Conservation (phyloP, 1,284 basidiomycete species). For the Boletus sp. region DNA sequence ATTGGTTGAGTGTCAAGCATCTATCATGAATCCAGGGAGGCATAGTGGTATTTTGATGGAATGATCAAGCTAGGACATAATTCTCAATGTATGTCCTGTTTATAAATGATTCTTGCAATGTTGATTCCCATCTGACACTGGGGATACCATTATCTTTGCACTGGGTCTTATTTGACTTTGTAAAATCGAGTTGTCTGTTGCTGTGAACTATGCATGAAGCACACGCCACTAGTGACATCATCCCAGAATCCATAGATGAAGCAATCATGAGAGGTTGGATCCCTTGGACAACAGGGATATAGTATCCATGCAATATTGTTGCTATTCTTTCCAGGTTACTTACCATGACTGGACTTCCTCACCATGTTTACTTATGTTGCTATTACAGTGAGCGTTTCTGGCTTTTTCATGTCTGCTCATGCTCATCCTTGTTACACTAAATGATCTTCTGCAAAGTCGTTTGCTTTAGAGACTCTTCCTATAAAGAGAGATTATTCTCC, state of each 20-base stretch:
- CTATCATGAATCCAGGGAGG: not conserved
- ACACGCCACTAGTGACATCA: not conserved
- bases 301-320: no score
- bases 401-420: no score
- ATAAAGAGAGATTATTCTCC: no score
- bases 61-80: not conserved
- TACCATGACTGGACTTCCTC: no score
- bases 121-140: not conserved
- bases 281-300: no score
- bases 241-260: not conserved
- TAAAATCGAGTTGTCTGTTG: not conserved
- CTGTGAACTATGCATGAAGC: not conserved
- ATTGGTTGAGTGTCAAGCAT: not conserved
- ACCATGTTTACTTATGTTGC: no score
- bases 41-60: not conserved
- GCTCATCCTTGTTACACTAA: no score
- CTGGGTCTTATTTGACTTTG: not conserved
- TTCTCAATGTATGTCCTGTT: no score
- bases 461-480: no score
- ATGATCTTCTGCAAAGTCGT: no score
- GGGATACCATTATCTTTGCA: not conserved
- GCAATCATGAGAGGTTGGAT: not conserved
- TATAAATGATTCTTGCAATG: not conserved
- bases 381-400: no score
- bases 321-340: no score